phyloP scores from a whole-genome alignment of 495 filamentous ascomycete genomes.

The Mycothermus thermophilus region DNA sequence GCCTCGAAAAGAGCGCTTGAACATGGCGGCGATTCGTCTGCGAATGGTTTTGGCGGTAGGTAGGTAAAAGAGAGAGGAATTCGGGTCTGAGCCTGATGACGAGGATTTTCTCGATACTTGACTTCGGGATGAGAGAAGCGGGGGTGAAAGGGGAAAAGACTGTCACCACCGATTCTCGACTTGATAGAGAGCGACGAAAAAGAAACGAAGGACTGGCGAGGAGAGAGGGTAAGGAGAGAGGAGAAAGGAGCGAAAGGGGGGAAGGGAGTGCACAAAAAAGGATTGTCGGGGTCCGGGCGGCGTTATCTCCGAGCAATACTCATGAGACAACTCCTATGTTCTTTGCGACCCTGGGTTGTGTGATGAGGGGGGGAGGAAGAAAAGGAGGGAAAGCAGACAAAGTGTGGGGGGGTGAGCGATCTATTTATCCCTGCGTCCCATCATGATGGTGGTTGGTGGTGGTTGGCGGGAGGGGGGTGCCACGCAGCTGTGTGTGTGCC shows the following conservation, averaged over 20 bases:
- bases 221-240: too few species aligned
- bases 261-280: constrained; percentile 34
- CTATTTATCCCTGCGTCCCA: constrained; percentile 27
- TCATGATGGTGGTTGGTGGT: not conserved
- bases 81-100: too few species aligned
- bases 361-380: constrained; percentile 26
- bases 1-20: constrained; percentile 68
- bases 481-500: constrained; percentile 8
- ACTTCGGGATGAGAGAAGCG: too few species aligned
- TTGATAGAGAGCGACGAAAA: constrained; percentile 38
- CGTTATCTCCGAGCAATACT: constrained; percentile 27
- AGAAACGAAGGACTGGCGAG: constrained; percentile 17
- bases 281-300: constrained; percentile 39
- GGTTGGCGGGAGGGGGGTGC: constrained; percentile 8
- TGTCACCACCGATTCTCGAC: constrained; percentile 9
- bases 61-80: too few species aligned
- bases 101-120: constrained; percentile 9
- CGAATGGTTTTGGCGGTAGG: constrained; percentile 15
- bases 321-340: constrained; percentile 29
- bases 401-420: constrained; percentile 15
- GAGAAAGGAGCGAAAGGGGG: constrained; percentile 18
- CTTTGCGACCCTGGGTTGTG: constrained; percentile 43
- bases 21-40: constrained; percentile 50
- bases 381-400: constrained; percentile 15
- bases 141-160: constrained; percentile 11